phyloP scores from a whole-genome alignment of 2,329 filamentous ascomycete genomes.

The Xylariaceae sp. region DNA sequence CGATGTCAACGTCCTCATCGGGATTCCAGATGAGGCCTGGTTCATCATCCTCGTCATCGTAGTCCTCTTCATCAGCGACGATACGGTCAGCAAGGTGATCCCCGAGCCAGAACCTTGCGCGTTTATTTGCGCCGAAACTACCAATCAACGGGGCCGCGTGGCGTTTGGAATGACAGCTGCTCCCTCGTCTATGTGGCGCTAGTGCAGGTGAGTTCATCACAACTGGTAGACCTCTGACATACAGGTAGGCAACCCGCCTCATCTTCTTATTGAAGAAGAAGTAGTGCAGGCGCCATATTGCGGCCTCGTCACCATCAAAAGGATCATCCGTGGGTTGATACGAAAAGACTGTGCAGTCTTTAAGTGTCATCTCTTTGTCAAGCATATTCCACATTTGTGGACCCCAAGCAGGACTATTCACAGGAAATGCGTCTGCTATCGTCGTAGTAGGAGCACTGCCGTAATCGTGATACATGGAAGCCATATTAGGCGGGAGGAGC shows the following conservation, averaged over 20 bases:
- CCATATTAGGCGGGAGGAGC: constrained; percentile 45
- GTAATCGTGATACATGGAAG: constrained; percentile 49
- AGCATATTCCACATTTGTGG: constrained; percentile 91
- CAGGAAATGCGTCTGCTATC: constrained; percentile 48
- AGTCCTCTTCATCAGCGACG: constrained; percentile 53
- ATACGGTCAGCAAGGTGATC: constrained; percentile 62
- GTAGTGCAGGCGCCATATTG: constrained; percentile 95
- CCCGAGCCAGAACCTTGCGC: constrained; percentile 88
- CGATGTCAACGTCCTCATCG: constrained; percentile 63
- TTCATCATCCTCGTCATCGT: constrained; percentile 54
- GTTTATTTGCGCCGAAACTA: constrained; percentile 70
- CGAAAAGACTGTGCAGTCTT: constrained; percentile 87
- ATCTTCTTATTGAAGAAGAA: constrained; percentile 96
- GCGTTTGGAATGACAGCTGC: constrained; percentile 40
- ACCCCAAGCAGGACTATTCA: constrained; percentile 74
- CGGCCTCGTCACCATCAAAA: constrained; percentile 88
- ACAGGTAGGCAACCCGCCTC: constrained; percentile 93
- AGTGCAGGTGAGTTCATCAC: constrained; percentile 54
- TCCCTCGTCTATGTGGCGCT: constrained; percentile 39
- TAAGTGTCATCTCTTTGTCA: constrained; percentile 92
- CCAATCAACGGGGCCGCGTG: constrained; percentile 38
- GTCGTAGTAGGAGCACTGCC: constrained; percentile 46
- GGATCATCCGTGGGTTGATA: constrained; percentile 90
- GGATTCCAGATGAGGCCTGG: constrained; percentile 57
- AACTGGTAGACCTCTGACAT: constrained; percentile 85